Evolutionary conservation across 768 basidiomycete genomes (phyloP), one percentile per base, ranked within the genome.

Genomic region (Mycena alexandri): DNA sequence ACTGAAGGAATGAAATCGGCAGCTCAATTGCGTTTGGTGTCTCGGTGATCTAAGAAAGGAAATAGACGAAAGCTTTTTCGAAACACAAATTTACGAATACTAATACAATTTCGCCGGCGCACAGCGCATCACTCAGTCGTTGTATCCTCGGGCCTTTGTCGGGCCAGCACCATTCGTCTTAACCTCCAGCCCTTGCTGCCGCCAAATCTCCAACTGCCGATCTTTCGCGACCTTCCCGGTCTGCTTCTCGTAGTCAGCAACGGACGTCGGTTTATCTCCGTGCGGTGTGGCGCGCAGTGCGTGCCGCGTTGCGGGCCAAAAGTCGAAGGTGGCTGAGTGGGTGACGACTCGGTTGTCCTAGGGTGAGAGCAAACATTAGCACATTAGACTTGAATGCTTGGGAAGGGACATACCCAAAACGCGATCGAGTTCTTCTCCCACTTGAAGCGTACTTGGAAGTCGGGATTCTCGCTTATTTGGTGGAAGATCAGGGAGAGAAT

Each of bases 291-390:
- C 90, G 52, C 93, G 88, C 42, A 94, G 81, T 16, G 91, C 93
- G 75, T 95, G 94, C 34, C 93, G 86, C 43, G 85, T 88, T 41
- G 86, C 84, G 12, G 91, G 91, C 88, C 87, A 94, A 77, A 93
- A 93, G 77, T 95, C 93, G 73, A 93, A 94, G 14, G 87, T 93
- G 14, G 93, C 93, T 21, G 89, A 87, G 72, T 95, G 94, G 16
- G 85, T 92, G 44, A 90, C 89, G 65, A 93, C 63, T 10, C 70
- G 70, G 43, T 71, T 71, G 25, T 71, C 70, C 69, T 70, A 29
- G 19, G 0, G 41, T 8, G 2, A 8, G 36, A 38, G n/a, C 9
- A 14, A 11, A 11, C 57, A n/a, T 64, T 14, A 64, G 48, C 13
- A n/a, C 29, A 22, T 41, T 50, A 46, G 34, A 21, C 50, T 21